Evolutionary conservation across 495 filamentous ascomycete genomes (phyloP).

Genomic region (Astrothelium macrocarpum): DNA sequence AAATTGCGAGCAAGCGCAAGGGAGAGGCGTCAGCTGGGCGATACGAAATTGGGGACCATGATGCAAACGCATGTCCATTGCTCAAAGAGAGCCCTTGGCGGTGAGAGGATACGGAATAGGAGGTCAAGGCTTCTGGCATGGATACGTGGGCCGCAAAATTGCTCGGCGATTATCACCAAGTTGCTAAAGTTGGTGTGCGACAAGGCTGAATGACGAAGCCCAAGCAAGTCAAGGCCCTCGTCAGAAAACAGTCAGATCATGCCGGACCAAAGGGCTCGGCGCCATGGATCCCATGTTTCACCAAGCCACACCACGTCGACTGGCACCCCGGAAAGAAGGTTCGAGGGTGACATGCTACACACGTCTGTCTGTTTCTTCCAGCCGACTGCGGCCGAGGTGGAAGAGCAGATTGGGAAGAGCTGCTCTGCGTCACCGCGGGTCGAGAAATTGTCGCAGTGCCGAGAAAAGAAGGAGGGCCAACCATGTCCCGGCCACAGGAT

Average conservation of each 20-base stretch:
- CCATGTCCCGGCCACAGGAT: neutral
- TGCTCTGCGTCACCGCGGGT: neutral
- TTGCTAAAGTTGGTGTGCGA: constrained; percentile 2
- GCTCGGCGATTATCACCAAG: neutral
- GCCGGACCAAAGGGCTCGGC: neutral
- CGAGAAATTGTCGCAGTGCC: neutral
- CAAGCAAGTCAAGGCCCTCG: neutral
- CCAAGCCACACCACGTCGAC: neutral
- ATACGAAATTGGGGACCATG: constrained; percentile 5
- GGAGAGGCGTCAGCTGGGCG: neutral
- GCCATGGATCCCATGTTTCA: constrained; percentile 7
- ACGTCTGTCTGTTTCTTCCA: too few species aligned
- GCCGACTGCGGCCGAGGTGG: neutral
- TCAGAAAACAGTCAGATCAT: constrained; percentile 7
- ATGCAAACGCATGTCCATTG: constrained; percentile 3
- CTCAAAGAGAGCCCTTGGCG: neutral
- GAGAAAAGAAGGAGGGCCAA: neutral
- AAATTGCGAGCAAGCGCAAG: constrained; percentile 3
- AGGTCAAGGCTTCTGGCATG: neutral
- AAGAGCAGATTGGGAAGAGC: too few species aligned
- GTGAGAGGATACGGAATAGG: constrained; percentile 4
- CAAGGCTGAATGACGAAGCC: constrained; percentile 7
- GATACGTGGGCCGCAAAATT: constrained; percentile 4
- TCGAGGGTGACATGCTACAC: neutral
- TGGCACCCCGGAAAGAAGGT: neutral